phyloP scores from a whole-genome alignment of 345 rosid genomes.

The Brassica nigra region DNA sequence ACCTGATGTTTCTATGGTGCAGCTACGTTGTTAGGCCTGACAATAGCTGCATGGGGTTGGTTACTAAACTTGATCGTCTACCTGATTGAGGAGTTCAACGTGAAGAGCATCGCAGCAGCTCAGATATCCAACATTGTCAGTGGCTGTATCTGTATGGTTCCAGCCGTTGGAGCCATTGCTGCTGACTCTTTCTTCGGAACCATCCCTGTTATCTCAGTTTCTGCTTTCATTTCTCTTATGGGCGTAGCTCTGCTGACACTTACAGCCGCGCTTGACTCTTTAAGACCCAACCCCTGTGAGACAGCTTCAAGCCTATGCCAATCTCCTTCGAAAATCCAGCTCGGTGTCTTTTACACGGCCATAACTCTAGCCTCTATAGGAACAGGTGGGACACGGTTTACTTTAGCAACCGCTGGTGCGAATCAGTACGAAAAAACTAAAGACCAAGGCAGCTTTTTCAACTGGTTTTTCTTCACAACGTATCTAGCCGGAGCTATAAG shows the following conservation, averaged over 20 bases:
- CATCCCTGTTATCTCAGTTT: constrained; percentile 45
- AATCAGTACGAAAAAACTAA: constrained; percentile 44
- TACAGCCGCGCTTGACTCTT: constrained; percentile 35
- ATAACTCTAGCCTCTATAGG: constrained; percentile 43
- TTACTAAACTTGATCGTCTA: constrained; percentile 48
- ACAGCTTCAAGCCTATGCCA: constrained; percentile 38
- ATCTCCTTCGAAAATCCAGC: constrained; percentile 42
- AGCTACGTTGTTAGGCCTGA: constrained; percentile 48
- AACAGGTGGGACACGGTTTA: constrained; percentile 43
- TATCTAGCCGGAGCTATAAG: constrained; percentile 33
- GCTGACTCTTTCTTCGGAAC: constrained; percentile 57
- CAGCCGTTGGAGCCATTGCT: constrained; percentile 46
- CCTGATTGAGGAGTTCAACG: constrained; percentile 44
- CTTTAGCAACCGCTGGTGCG: constrained; percentile 48
- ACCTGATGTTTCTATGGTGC: constrained; percentile 19
- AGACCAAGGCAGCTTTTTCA: constrained; percentile 51
- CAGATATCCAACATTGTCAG: constrained; percentile 43
- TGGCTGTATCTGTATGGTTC: constrained; percentile 45
- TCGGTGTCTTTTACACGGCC: constrained; percentile 44
- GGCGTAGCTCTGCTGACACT: constrained; percentile 47
- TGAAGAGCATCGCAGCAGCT: constrained; percentile 52
- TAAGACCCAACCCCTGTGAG: constrained; percentile 47
- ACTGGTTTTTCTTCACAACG: constrained; percentile 51
- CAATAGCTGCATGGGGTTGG: constrained; percentile 52
- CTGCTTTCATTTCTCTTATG: constrained; percentile 43